A percentile compares a stretch with the other conserved stretches of the same genome.
These are phyloP conservation scores for Melaleuca alternifolia DNA, from an alignment of 345 rosid genomes.

Conservation along the genomic window DNA sequence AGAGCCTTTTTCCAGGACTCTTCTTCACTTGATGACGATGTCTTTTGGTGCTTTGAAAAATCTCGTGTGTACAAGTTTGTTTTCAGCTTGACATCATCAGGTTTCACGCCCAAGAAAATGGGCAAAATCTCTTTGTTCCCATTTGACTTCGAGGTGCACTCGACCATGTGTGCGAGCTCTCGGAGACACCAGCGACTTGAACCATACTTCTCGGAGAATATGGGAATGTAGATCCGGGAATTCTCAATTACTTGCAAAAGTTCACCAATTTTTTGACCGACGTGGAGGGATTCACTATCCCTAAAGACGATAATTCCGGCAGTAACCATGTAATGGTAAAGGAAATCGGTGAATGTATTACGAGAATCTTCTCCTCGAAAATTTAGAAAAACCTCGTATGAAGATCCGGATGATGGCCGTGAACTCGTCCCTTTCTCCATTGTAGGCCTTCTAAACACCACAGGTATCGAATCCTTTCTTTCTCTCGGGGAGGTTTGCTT, in stretches of 20 bases:
- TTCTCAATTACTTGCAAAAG: neutral
- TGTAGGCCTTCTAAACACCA: neutral
- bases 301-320: neutral
- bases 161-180: neutral
- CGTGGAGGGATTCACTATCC: neutral
- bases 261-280: neutral
- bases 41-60: neutral
- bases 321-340: neutral
- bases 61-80: rapidly evolving
- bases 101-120: neutral
- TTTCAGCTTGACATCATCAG: neutral
- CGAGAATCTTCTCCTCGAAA: neutral
- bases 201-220: neutral
- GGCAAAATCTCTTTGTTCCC: neutral
- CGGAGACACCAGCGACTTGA: neutral
- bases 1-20: too few relatives aligned
- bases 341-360: neutral
- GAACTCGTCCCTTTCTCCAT: neutral
- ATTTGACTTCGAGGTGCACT: neutral
- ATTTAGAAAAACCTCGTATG: neutral
- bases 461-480: too few relatives aligned
- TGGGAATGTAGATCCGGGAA: neutral
- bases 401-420: neutral
- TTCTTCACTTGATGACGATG: too few relatives aligned
- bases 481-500: too few relatives aligned